These are phyloP conservation scores for Ministeria vibrans DNA, from an alignment of 78 protist species.

Conservation along the genomic window DNA sequence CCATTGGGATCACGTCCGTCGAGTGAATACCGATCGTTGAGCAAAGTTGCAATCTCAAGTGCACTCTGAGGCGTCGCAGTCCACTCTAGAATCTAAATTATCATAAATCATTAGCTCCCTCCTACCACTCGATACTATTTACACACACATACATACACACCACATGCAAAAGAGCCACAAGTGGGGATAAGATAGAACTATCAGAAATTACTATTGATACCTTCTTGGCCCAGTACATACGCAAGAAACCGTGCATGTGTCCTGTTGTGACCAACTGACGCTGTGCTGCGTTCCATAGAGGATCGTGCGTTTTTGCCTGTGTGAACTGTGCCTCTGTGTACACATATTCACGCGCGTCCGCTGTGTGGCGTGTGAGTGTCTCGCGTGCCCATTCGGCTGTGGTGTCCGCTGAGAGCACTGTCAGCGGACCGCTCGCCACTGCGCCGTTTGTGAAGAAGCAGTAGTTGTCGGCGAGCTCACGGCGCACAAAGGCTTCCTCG, in stretches of 20 bases:
- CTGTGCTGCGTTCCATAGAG: slow-evolving; percentile 76
- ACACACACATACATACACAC: too few relatives aligned
- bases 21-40: slow-evolving; percentile 38
- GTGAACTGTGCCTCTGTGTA: slow-evolving; percentile 39
- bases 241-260: slow-evolving; percentile 63
- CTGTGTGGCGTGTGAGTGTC: slow-evolving; percentile 30
- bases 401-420: too few relatives aligned
- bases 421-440: slow-evolving; percentile 26
- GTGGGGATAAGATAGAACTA: too few relatives aligned
- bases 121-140: too few relatives aligned
- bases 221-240: slow-evolving; percentile 70
- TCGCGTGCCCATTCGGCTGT: slow-evolving; percentile 58
- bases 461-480: slow-evolving; percentile 63
- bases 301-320: slow-evolving; percentile 48
- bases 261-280: slow-evolving; percentile 42
- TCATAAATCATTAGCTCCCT: too few relatives aligned
- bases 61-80: slow-evolving; percentile 44
- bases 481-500: slow-evolving; percentile 53
- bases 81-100: slow-evolving; percentile 69
- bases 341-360: slow-evolving; percentile 26
- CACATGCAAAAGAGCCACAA: too few relatives aligned
- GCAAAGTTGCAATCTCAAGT: slow-evolving; percentile 7
- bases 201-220: too few relatives aligned
- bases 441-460: slow-evolving; percentile 49
- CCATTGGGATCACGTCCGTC: slow-evolving; percentile 74